Base-by-base conservation (phyloP, 192 early-diverging fungal genomes). In the Coemansia sp. region DNA sequence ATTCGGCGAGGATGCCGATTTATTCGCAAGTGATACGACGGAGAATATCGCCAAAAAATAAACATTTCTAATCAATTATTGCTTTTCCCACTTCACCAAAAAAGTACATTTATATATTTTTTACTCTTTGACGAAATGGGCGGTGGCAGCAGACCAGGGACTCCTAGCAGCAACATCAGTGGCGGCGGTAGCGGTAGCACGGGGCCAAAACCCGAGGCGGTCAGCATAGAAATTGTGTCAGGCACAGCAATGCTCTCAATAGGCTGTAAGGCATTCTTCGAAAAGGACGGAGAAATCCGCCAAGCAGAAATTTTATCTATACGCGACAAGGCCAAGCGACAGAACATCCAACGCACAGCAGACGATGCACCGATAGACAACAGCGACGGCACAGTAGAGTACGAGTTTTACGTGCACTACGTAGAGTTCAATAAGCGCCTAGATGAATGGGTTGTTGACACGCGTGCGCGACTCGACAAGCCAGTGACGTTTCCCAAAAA, bases 381-480 rank as follows among this genome's bases (percentile, higher is more conserved):
- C 43, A 64, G 64, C 40, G 68, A 77, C n/a, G 74, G 73, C 17
- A 23, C 66, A 4, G 59, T 80, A 1, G 77, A 76, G 32, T 81
- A 86, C 39, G 88, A 95, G 85, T 97, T 93, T 72, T 99, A 99
- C 77, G 95, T 99, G 16, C 97, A 99, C 76, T 97, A 96, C 70
- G 88, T 96, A 6, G 91, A 94, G 62, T 98, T 93, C 84, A 99
- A 99, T 88, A 99, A 99, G 77, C 93, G 98, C 19, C 84, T 99
- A 58, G 98, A 99, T 84, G 96, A 97, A 75, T 98, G 96, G 98
- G 93, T 99, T 1, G 32, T 77, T 0, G 77, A 88, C 3, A 76
- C 87, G 6, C 85, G 91, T 16, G 82, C 92, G 26, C 87, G 92
- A 33, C 75, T 94, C 47, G 71, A 86, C 39, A 86, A 87, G 40